Evolutionary conservation across 2,329 filamentous ascomycete species (phyloP), one percentile per base, ranked within the genome.

Genomic region (Trichophyton benhamiae): DNA sequence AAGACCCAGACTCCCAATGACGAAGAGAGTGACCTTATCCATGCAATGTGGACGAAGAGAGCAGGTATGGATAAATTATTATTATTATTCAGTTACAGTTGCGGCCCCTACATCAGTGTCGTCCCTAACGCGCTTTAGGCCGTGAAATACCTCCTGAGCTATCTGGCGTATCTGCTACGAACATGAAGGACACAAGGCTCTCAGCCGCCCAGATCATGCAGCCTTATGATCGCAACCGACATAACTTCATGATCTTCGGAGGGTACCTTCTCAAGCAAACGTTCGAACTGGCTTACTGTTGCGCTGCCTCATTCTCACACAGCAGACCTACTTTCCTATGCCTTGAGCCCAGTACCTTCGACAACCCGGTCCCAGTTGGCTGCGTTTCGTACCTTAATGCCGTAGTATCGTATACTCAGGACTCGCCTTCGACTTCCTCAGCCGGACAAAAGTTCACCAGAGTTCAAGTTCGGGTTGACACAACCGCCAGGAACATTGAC

Each of bases 191-290:
- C 65, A 83, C 85, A 1, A 76, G 77, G 38, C 80, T 89, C 36
- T 81, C 82, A 67, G 84, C 85, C 1, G 85, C 87, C 9, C 82
- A 81, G 66, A 88, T 90, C 65, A 89, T 89, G 87, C 86, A 89
- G 70, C 87, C 87, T 0, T 85, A 87, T 71, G 82, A 85, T 70
- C 81, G 85, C 57, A 87, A 87, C 71, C 74, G 84, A 1, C 86
- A 89, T 72, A 84, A 87, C 67, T 87, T 87, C 71, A 88, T 89
- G 86, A 88, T 90, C 60, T 90, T 89, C 67, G 87, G 87, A 59
- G 87, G 87, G 13, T 89, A 86, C 70, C 80, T 89, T 9, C 77
- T 90, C 9, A 87, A 88, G 69, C 84, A 87, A 68, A 87, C 86
- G 0, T 89, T 89, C 67, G 87, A 90, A 72, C 79, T 89, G 5